A percentile compares a stretch with the other conserved stretches of the same genome.
Evolutionary conservation across 2,329 filamentous ascomycete species (phyloP).

Genomic region (Ambrosiella beaveri): DNA sequence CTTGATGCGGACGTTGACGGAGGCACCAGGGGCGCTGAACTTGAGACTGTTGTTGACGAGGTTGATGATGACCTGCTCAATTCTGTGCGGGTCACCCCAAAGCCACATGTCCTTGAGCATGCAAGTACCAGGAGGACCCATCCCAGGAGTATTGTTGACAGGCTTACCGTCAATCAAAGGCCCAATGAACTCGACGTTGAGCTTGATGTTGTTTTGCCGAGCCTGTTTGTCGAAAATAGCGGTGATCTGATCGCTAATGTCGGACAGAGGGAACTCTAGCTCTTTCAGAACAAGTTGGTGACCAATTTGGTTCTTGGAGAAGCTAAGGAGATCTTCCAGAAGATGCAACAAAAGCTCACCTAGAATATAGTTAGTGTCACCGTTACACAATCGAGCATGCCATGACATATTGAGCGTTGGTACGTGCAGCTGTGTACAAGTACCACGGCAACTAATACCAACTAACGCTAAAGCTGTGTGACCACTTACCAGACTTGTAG

Average conservation of each 20-base stretch:
- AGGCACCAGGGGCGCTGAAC: conserved; percentile 65
- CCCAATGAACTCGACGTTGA: conserved; percentile 46
- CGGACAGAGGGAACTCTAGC: conserved; percentile 68
- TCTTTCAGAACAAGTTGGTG: conserved; percentile 69
- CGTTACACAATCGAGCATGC: not conserved
- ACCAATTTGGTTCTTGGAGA: conserved; percentile 88
- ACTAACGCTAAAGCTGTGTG: no score
- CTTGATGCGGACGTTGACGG: conserved; percentile 57
- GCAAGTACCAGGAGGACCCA: conserved; percentile 48
- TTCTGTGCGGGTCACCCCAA: conserved; percentile 84
- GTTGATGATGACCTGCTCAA: conserved; percentile 86
- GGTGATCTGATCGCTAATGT: conserved; percentile 64
- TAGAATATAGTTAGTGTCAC: conserved; percentile 7
- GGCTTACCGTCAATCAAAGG: not conserved
- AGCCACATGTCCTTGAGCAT: conserved; percentile 70
- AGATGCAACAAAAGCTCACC: conserved; percentile 67
- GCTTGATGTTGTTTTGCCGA: conserved; percentile 57
- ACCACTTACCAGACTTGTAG: conserved; percentile 51
- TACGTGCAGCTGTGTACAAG: not conserved
- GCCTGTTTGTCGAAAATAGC: conserved; percentile 87
- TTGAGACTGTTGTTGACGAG: conserved; percentile 83
- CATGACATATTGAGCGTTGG: not conserved
- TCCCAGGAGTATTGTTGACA: conserved; percentile 21
- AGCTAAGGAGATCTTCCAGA: conserved; percentile 75
- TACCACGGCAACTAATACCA: no score